Base-by-base conservation (phyloP, 345 rosid species). In the Anastatica hierochuntica region DNA sequence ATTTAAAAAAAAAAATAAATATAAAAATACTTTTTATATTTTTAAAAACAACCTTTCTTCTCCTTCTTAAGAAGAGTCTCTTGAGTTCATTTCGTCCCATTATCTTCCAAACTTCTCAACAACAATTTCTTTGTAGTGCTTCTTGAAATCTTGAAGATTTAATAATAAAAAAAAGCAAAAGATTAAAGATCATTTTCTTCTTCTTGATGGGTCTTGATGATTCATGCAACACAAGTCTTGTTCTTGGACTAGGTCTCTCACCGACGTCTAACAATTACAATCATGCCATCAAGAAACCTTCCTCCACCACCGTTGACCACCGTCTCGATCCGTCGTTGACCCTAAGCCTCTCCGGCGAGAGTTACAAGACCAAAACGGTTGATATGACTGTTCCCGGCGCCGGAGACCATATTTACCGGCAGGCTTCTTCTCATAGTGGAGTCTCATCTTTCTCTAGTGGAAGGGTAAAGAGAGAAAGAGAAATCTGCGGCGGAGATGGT, bases 351-450 rank as follows among this genome's bases (percentile, higher is more conserved):
- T 65, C 84, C 13, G 80, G 53, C 5, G 53, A 53, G n/a, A n/a
- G n/a, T n/a, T n/a, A n/a, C n/a, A n/a, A n/a, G n/a, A n/a, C n/a
- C n/a, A n/a, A n/a, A n/a, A n/a, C n/a, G n/a, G n/a, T n/a, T n/a
- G n/a, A n/a, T n/a, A n/a, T n/a, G n/a, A n/a, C n/a, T n/a, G n/a
- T n/a, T 53, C 60, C 67, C 30, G 46, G 52, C 3, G 60, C 47
- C 38, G 67, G 47, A 33, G 62, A 34, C 14, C 60, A 46, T 13
- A 35, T 78, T 16, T 67, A 63, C 60, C 72, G 83, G 3, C 89
- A 79, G 48, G 69, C 85, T 14, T 86, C 82, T n/a, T 78, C 84
- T 44, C 94, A 59, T 29, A 76, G 81, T 17, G 81, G 75, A 18
- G 72, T 75, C 53, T 79, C 80, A 48, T 76, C 77, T 16, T 76